Evolutionary conservation across 257 asterid species (phyloP), one percentile per base, ranked within the genome.

Genomic region (Salvia splendens): DNA sequence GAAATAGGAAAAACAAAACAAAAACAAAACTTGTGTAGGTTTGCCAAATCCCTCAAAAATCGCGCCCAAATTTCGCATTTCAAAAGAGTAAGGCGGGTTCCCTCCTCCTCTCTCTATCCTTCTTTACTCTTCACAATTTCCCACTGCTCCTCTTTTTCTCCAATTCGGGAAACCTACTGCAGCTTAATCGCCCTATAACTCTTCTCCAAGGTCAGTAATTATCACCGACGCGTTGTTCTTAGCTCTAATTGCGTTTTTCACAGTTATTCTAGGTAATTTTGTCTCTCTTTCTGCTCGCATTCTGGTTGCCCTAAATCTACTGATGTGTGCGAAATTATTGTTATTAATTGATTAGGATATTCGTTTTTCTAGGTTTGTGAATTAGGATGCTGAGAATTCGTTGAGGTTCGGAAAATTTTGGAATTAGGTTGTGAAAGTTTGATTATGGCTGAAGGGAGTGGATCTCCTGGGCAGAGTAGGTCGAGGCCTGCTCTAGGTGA

Each of bases 401-500:
- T 30, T 36, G 56, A 45, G 33, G 65, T 14, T 75, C 5, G 43
- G 67, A 50, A 56, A 7, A 65, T 49, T 17, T 30, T 10, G 28
- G 40, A 32, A 50, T 57, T 40, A 50, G 58, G n/a, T 60, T 65
- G 60, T 48, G 72, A 45, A 60, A 61, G 77, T 61, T 66, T 15
- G 56, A 67, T 28, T 46, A 89, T 85, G 95, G 80, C 77, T 9
- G 85, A 76, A 60, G 72, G 72, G 33, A 70, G 72, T 60, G 47
- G 63, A 35, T 59, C 81, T 33, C 75, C 67, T 14, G 83, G 84
- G 73, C 16, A n/a, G 68, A 12, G 51, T 30, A 76, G 65, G 65
- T 65, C 70, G 28, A 76, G 89, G 60, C 3, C 76, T 4, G 82
- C 53, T 68, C 77, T 87, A 12, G 87, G 85, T 12, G 91, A 90